Evolutionary conservation across 2,329 filamentous ascomycete genomes (phyloP), one percentile per base, ranked within the genome.

Genomic region (Intubia oerlemansii): DNA sequence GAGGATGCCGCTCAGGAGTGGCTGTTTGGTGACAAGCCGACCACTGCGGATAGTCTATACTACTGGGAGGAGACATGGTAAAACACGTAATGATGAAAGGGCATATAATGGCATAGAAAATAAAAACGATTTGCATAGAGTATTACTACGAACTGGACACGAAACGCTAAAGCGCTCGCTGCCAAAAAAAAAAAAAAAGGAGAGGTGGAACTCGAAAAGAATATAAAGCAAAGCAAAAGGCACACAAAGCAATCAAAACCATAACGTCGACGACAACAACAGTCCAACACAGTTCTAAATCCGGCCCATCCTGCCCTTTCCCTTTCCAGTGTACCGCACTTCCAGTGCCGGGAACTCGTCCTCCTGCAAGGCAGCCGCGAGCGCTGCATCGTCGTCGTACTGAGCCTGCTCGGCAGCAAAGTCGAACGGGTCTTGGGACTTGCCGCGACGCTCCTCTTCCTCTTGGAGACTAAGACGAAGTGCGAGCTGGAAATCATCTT

Each of bases 61-160:
- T 59, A 57, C 44, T 67, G 63, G 59, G 61, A 69, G 44, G 65
- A 70, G 43, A 66, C 65, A 16, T 70, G 65, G 64, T 69, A 34
- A 14, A 27, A 5, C 10, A 10, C 11, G 11, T 22, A n/a, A n/a
- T 15, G 14, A 15, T 8, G 22, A 10, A 20, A 18, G 17, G 18
- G 18, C 10, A 25, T n/a, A n/a, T n/a, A n/a, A n/a, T n/a, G n/a
- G n/a, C n/a, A n/a, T n/a, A n/a, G n/a, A n/a, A n/a, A n/a, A n/a
- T n/a, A n/a, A n/a, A n/a, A n/a, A n/a, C n/a, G n/a, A n/a, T n/a
- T n/a, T n/a, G n/a, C n/a, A n/a, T n/a, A n/a, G n/a, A n/a, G n/a
- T n/a, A n/a, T n/a, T n/a, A n/a, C n/a, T n/a, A n/a, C n/a, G n/a
- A n/a, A n/a, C n/a, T n/a, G n/a, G n/a, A n/a, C n/a, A n/a, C n/a